Conservation (phyloP, 73 alveolate genomes). For the Stentor roeselii region DNA sequence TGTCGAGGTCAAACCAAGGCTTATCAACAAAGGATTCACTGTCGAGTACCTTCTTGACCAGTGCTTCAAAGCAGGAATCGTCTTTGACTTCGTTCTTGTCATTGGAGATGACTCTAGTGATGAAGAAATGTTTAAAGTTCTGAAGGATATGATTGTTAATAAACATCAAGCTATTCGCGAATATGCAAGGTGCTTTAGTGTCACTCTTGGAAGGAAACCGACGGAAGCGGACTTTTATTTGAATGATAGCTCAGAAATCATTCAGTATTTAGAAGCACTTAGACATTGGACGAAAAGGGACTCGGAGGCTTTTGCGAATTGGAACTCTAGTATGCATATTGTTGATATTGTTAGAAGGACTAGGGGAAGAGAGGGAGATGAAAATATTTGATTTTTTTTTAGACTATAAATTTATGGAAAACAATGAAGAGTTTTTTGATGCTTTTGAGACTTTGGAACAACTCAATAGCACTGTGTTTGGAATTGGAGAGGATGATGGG, state of each 20-base stretch:
- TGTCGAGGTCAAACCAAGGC: constrained; percentile 23
- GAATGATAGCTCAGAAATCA: constrained; percentile 48
- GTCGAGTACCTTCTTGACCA: neutral
- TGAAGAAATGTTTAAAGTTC: constrained; percentile 72
- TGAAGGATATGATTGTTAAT: constrained; percentile 44
- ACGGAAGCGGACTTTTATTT: constrained; percentile 60
- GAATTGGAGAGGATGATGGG: neutral
- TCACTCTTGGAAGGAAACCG: constrained; percentile 70
- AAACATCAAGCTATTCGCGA: constrained; percentile 15
- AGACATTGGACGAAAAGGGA: constrained; percentile 19
- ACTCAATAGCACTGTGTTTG: neutral
- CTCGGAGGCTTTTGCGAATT: neutral
- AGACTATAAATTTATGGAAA: too few species aligned
- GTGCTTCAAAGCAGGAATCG: constrained; percentile 14
- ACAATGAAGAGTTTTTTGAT: constrained; percentile 12
- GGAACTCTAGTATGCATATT: neutral
- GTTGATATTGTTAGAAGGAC: neutral
- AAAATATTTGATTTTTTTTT: too few species aligned
- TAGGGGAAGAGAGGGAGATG: neutral
- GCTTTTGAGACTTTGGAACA: constrained; percentile 21
- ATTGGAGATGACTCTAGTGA: constrained; percentile 67
- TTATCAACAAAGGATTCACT: constrained; percentile 2
- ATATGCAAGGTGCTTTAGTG: neutral
- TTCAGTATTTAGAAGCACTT: constrained; percentile 44
- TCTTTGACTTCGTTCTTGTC: constrained; percentile 56